These are phyloP conservation scores for Aspergillus tubingensis DNA, from an alignment of 2,329 filamentous ascomycete species.

Conservation along the genomic window DNA sequence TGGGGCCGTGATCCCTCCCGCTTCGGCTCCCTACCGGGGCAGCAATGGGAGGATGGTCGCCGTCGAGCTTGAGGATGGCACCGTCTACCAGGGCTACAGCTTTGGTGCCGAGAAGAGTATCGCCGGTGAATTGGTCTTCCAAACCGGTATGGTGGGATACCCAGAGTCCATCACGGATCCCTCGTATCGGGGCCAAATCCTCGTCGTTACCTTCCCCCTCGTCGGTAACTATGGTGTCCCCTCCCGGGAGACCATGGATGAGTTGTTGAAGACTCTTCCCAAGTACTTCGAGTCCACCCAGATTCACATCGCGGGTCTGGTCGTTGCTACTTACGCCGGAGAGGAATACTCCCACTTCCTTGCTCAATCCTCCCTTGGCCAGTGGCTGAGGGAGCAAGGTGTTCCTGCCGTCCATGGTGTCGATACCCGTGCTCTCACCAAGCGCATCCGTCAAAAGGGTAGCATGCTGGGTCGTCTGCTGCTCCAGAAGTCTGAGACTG, in stretches of 20 bases:
- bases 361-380: conserved; percentile 82
- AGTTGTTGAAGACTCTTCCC: conserved; percentile 80
- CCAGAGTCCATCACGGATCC: conserved; percentile 91
- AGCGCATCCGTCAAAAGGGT: conserved; percentile 88
- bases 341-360: conserved; percentile 96
- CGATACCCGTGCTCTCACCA: conserved; percentile 90
- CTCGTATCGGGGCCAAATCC: conserved; percentile 88
- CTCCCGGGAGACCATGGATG: conserved; percentile 78
- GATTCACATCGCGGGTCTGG: conserved; percentile 91
- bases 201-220: conserved; percentile 93
- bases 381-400: conserved; percentile 95
- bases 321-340: conserved; percentile 87
- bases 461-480: conserved; percentile 94
- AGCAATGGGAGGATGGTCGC: conserved; percentile 66
- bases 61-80: conserved; percentile 91
- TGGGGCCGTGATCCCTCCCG: conserved; percentile 54
- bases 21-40: conserved; percentile 61
- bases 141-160: conserved; percentile 99
- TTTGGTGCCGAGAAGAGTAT: conserved; percentile 95
- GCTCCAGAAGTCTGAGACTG: conserved; percentile 62
- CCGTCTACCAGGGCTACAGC: conserved; percentile 89
- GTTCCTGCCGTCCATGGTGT: conserved; percentile 93
- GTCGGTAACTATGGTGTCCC: conserved; percentile 98
- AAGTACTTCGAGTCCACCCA: conserved; percentile 90
- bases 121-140: conserved; percentile 96